Conservation (phyloP, 2,329 filamentous ascomycete genomes). For the Aspergillus floridensis region DNA sequence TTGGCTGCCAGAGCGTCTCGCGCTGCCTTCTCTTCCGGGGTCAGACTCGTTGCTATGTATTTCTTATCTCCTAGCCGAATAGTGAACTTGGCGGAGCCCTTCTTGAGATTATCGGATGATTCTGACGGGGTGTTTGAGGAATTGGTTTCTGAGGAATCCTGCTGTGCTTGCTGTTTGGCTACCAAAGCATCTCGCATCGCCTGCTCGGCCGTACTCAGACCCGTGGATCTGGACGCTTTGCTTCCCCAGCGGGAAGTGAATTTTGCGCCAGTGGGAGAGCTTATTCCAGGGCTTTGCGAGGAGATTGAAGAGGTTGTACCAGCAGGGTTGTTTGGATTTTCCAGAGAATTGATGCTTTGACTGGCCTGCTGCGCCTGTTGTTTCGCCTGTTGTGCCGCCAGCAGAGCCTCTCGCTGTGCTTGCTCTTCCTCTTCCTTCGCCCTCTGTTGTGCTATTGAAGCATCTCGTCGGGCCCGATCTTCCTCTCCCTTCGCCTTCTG, state of each 20-base stretch:
- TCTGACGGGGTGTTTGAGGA: too few relatives aligned
- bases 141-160: neutral
- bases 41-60: neutral
- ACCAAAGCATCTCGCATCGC: constrained; percentile 31
- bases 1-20: too few relatives aligned
- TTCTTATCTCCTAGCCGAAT: neutral
- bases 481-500: neutral
- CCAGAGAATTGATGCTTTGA: neutral
- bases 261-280: constrained; percentile 27
- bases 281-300: constrained; percentile 17
- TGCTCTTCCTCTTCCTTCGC: neutral
- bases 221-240: constrained; percentile 16
- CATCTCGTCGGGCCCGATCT: neutral
- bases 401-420: neutral
- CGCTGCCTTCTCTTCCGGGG: neutral
- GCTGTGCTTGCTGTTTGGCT: constrained; percentile 10
- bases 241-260: constrained; percentile 28
- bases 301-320: constrained; percentile 29
- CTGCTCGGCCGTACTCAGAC: constrained; percentile 33
- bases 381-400: neutral
- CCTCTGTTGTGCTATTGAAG: neutral
- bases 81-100: too few relatives aligned
- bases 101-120: too few relatives aligned
- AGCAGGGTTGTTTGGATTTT: constrained; percentile 1
- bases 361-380: neutral